Conservation (phyloP, 805 yeast genomes). For the Starmerella scarabaei region DNA sequence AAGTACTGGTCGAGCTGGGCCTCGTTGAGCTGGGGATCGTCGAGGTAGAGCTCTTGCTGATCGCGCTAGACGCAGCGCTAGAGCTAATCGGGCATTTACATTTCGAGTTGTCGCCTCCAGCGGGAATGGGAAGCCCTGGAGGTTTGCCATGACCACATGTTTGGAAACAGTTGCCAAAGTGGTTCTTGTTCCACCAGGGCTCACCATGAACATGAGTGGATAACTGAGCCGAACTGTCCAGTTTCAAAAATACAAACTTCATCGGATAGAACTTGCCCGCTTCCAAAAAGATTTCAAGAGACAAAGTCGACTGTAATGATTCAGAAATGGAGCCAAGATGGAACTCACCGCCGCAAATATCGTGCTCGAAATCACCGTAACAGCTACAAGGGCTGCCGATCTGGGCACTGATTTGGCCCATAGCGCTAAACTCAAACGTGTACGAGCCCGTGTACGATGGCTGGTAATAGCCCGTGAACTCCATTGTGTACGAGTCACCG, state of each 20-base stretch:
- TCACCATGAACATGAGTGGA: neutral
- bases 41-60: no score
- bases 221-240: neutral
- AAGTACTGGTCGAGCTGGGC: no score
- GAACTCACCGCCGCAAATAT: neutral
- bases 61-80: no score
- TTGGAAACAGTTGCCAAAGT: neutral
- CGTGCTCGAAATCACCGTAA: neutral
- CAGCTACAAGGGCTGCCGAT: neutral
- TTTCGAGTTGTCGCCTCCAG: neutral
- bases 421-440: neutral
- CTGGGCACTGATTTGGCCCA: neutral
- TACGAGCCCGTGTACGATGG: neutral
- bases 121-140: neutral
- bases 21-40: no score
- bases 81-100: no score
- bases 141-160: no score
- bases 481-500: neutral
- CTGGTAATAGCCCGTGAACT: neutral
- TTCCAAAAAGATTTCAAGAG: neutral
- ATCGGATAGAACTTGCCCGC: neutral
- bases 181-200: neutral
- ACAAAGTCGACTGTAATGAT: neutral
- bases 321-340: neutral
- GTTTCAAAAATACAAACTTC: no score